A percentile compares a stretch with the other conserved stretches of the same genome.
These are phyloP conservation scores for Neurospora crassa DNA, from an alignment of 2,329 filamentous ascomycete genomes.

Conservation along the genomic window DNA sequence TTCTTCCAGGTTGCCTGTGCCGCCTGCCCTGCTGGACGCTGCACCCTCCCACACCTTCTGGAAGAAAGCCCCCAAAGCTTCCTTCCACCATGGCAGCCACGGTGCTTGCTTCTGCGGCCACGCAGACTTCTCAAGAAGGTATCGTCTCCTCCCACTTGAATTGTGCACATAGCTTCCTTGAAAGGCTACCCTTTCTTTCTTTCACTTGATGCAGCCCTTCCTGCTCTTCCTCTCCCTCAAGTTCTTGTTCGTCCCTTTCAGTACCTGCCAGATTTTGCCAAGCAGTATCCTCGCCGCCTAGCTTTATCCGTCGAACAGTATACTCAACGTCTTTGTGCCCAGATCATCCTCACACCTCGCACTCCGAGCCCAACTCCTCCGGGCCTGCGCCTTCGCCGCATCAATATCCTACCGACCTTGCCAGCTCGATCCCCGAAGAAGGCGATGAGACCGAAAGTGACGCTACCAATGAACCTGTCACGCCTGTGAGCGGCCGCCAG, in stretches of 20 bases:
- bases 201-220: background rate
- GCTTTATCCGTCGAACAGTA: slow-evolving; percentile 3
- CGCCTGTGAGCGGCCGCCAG: slow-evolving; percentile 48
- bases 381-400: slow-evolving; percentile 33
- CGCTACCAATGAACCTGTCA: slow-evolving; percentile 49
- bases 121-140: slow-evolving; percentile 24
- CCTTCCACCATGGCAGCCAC: slow-evolving; percentile 21
- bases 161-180: background rate
- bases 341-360: slow-evolving; percentile 8
- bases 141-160: slow-evolving; percentile 18
- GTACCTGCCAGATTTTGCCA: background rate
- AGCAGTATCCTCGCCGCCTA: background rate
- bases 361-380: slow-evolving; percentile 13
- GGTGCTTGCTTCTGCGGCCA: slow-evolving; percentile 20
- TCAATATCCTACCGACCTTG: slow-evolving; percentile 39
- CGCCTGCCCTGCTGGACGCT: slow-evolving; percentile 5
- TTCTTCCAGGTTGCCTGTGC: slow-evolving; percentile 2
- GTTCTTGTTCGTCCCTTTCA: slow-evolving; percentile 1
- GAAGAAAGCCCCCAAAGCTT: slow-evolving; percentile 2
- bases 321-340: slow-evolving; percentile 10
- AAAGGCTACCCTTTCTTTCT: slow-evolving; percentile 6
- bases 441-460: slow-evolving; percentile 53
- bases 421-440: slow-evolving; percentile 45
- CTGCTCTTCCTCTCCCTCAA: slow-evolving; percentile 2
- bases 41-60: slow-evolving; percentile 2